These are phyloP conservation scores for Tulasnella sp. DNA, from an alignment of 768 basidiomycete genomes.

Conservation along the genomic window DNA sequence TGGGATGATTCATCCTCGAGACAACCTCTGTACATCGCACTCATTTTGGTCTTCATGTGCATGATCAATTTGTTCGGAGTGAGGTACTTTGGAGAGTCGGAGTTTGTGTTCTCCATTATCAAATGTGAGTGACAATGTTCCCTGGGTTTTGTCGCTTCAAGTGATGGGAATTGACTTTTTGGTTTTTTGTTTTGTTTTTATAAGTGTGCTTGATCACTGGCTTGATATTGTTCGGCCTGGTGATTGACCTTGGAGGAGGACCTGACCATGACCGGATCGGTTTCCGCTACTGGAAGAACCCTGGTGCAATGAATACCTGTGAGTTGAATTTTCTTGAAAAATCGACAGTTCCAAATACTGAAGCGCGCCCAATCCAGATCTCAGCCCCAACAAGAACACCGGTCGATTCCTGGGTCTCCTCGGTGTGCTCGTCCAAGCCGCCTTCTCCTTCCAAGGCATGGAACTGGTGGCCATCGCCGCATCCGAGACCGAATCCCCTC, in stretches of 20 bases:
- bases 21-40: conserved; percentile 39
- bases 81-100: conserved; percentile 63
- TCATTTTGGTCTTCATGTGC: conserved; percentile 47
- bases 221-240: conserved; percentile 33
- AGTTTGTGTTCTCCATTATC: conserved; percentile 56
- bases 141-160: too few relatives aligned
- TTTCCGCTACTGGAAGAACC: conserved; percentile 30
- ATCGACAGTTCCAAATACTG: not conserved
- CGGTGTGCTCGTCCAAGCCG: conserved; percentile 41
- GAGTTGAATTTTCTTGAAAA: conserved; percentile 4
- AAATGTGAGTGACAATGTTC: conserved; percentile 37
- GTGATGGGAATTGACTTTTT: too few relatives aligned
- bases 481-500: conserved; percentile 66
- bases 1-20: conserved; percentile 18
- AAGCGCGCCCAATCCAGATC: conserved; percentile 14
- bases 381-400: conserved; percentile 7
- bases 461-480: conserved; percentile 62
- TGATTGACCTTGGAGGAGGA: conserved; percentile 50
- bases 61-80: conserved; percentile 62
- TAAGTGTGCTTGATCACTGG: conserved; percentile 28
- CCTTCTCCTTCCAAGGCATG: conserved; percentile 71
- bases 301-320: conserved; percentile 20
- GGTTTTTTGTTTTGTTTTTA: conserved; percentile 25
- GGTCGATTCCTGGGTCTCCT: conserved; percentile 36
- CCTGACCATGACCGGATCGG: conserved; percentile 45